Evolutionary conservation across 768 basidiomycete genomes (phyloP), one percentile per base, ranked within the genome.

Genomic region (Tricholoma furcatifolium): DNA sequence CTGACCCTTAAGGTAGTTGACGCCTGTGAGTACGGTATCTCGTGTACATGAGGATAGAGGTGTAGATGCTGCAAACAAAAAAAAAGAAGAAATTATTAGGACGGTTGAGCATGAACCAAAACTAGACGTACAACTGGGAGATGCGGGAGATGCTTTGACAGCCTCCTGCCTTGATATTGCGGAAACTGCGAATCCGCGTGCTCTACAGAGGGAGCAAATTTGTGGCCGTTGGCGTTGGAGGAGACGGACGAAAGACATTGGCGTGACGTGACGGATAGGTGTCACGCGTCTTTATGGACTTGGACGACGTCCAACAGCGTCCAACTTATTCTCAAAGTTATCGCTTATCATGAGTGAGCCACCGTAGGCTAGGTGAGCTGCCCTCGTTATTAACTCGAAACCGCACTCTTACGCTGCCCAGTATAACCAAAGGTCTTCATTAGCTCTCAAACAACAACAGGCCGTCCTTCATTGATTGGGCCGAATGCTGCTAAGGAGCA

Each of bases 1-100:
- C 63, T 94, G 88, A 47, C 81, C 85, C 67, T 96, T 96, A 48
- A 93, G 75, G 62, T 91, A 93, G 61, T 88, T 86, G 6, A 90
- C 64, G 2, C 93, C 93, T n/a, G 74, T 74, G n/a, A 97, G 66
- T 4, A 89, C 72, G 7, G 91, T 93, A 53, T 88, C 86, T 12
- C 83, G 72, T 6, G 77, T 62, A 67, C 91, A 93, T 27, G 85
- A 84, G 3, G 91, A 92, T 49, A 61, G 59, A 6, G 74, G 69
- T 49, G 58, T 45, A 43, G 66, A 62, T 60, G 63, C 53, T 55
- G 53, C 35, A 32, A 38, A 27, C 18, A 30, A 32, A 35, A 38
- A 32, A 38, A 27, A 21, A 30, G 34, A 35, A 38, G 50, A 35
- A 20, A 45, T 46, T 27, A 11, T 39, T n/a, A 18, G 27, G 24